Conservation (phyloP, 192 early-diverging fungal genomes). For the Coemansia sp. region DNA sequence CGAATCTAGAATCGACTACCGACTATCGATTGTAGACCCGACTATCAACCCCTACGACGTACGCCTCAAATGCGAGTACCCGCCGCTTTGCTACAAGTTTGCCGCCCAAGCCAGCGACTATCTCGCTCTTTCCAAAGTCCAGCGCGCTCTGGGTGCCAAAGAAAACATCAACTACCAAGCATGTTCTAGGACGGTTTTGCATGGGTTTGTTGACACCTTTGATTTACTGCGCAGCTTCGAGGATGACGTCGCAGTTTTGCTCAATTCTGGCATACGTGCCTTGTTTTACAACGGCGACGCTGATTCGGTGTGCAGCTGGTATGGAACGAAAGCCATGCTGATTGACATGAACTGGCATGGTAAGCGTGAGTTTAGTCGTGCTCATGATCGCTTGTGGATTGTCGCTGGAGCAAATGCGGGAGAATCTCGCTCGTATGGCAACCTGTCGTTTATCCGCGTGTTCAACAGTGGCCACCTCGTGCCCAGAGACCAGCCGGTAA, state of each 20-base stretch:
- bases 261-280: constrained; percentile 74
- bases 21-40: constrained; percentile 64
- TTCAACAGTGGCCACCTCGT: constrained; percentile 87
- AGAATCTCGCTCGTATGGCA: constrained; percentile 64
- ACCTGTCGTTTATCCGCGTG: constrained; percentile 80
- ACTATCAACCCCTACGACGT: constrained; percentile 92
- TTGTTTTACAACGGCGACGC: constrained; percentile 90
- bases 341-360: constrained; percentile 81
- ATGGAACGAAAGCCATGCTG: constrained; percentile 80
- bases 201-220: constrained; percentile 70
- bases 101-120: constrained; percentile 68
- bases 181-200: constrained; percentile 75
- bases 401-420: constrained; percentile 58
- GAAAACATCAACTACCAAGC: constrained; percentile 58
- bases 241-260: constrained; percentile 60
- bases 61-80: constrained; percentile 75
- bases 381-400: constrained; percentile 74
- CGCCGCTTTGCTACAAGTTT: constrained; percentile 76
- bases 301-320: constrained; percentile 89
- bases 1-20: constrained; percentile 66
- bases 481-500: constrained; percentile 83
- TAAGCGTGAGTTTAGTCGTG: constrained; percentile 66
- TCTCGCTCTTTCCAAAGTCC: constrained; percentile 70
- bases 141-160: constrained; percentile 68
- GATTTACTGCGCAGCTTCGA: constrained; percentile 80